phyloP scores from a whole-genome alignment of 306 rosid genomes.

The Trichosanthes cucumerina region DNA sequence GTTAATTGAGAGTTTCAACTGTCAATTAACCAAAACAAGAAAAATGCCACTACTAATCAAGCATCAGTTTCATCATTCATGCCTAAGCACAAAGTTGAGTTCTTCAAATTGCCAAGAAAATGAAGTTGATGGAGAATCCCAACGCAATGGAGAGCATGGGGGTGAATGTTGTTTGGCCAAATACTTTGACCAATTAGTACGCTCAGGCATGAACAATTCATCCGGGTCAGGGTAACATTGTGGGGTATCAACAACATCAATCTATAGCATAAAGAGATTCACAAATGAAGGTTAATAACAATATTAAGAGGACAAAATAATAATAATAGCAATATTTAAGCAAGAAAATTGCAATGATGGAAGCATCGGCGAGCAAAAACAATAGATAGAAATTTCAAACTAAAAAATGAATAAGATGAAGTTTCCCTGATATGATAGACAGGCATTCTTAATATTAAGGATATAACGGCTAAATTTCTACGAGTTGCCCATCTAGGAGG shows the following conservation, averaged over 20 bases:
- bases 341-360: neutral
- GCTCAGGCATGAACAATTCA: conserved; percentile 6
- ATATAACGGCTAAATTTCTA: neutral
- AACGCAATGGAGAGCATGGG: neutral
- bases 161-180: neutral
- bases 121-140: neutral
- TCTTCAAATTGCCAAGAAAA: neutral
- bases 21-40: neutral
- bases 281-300: neutral
- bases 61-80: neutral
- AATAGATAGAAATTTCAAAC: neutral
- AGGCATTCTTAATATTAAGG: too few relatives aligned
- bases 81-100: conserved; percentile 6
- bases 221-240: neutral
- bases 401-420: neutral
- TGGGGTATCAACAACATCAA: neutral
- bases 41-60: neutral
- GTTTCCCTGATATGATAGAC: too few relatives aligned
- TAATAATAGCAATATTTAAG: neutral
- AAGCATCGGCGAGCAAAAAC: neutral
- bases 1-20: neutral
- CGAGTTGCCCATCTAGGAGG: neutral
- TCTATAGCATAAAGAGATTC: neutral
- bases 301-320: neutral
- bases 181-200: neutral